Evolutionary conservation across 106 monocot species (phyloP), one percentile per base, ranked within the genome.

Genomic region (Acanthochlamys bracteata): DNA sequence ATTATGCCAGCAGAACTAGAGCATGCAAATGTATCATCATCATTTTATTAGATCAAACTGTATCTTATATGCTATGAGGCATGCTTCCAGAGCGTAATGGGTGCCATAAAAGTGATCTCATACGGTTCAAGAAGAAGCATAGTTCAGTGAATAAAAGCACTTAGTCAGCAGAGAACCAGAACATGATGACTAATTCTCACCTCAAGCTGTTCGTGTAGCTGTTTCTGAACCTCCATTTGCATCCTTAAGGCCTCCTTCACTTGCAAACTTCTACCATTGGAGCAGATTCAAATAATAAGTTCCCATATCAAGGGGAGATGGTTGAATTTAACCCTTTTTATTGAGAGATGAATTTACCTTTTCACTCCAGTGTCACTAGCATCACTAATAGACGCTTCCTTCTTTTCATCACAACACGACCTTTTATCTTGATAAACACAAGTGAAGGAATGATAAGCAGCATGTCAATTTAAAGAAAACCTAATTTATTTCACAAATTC

Each of bases 201-300:
- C 80, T 94, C 93, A 64, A 94, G 89, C 63, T 94, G 93, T 81
- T 94, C 86, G 66, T 94, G 93, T 4, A 94, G 75, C 76, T 89
- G 86, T 61, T 94, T 94, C 69, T 94, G 93, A 63, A 94, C 89
- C 69, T 89, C 89, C 45, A 94, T 94, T 72, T 94, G 93, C 61
- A 86, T 81, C 65, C 77, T 55, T 23, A 94, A 72, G 56, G 86
- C 93, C 73, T 94, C 86, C 52, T 74, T 79, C 0, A 89, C 76
- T 76, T 86, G 83, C 65, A 76, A 68, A 74, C 64, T 81, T 70
- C 93, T 89, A 54, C 57, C 19, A 72, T 9, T 41, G 39, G 39
- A 22, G 27, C 1, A n/a, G n/a, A n/a, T n/a, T n/a, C 7, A 46
- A 15, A 11, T 20, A 58, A 60, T 64, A 64, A 64, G 56, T 3